Conservation (phyloP, 2,329 filamentous ascomycete genomes). For the Gremmenia infestans region DNA sequence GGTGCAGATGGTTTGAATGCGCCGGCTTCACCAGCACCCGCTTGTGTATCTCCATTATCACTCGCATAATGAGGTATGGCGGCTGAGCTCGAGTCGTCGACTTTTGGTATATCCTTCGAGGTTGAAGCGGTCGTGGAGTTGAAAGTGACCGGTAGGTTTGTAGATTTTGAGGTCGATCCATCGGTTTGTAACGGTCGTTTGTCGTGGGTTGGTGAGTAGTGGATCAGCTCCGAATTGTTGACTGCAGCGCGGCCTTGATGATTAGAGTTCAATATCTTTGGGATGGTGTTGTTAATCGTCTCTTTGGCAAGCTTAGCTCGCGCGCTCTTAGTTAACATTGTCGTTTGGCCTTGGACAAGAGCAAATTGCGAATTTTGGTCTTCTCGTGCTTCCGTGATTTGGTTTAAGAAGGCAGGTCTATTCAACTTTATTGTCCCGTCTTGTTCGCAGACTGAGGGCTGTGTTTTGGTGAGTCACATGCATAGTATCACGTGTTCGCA, state of each 20-base stretch:
- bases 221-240: conserved; percentile 15
- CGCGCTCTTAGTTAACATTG: conserved; percentile 11
- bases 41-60: too few species aligned
- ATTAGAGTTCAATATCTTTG: conserved; percentile 16
- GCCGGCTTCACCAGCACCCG: too few species aligned
- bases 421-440: too few species aligned
- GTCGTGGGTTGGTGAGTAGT: conserved; percentile 4
- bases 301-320: conserved; percentile 22
- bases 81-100: too few species aligned
- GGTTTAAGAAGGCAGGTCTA: not conserved
- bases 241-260: conserved; percentile 11
- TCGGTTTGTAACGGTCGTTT: not conserved
- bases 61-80: too few species aligned
- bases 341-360: not conserved
- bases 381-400: not conserved
- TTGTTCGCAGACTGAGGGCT: too few species aligned
- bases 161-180: not conserved
- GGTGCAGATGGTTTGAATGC: not conserved
- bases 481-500: too few species aligned
- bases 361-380: not conserved
- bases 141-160: too few species aligned
- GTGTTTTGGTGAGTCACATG: too few species aligned
- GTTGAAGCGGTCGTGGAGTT: too few species aligned
- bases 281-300: conserved; percentile 21
- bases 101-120: too few species aligned